Evolutionary conservation across 768 basidiomycete genomes (phyloP), one percentile per base, ranked within the genome.

Genomic region (Suillus subluteus): DNA sequence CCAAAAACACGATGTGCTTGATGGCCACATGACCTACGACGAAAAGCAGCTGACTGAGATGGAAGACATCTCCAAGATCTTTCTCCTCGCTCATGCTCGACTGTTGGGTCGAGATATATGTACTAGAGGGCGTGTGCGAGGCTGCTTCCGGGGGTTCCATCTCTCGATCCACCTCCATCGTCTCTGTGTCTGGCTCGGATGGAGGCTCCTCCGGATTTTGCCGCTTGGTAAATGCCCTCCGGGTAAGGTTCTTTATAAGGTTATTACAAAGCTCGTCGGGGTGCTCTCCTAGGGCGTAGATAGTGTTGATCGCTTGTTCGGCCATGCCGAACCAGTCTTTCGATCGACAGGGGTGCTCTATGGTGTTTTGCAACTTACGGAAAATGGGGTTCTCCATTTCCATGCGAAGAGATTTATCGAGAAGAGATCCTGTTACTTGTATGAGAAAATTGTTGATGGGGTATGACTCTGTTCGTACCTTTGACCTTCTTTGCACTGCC

Each of bases 401-500:
- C 66, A 95, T 81, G 3, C 97, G 89, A 62, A 94, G 83, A 2
- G 89, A 91, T 72, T 94, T 95, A 81, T 98, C 94, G 23, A 88
- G 81, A 9, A 98, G 84, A 0, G 96, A 98, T 5, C 96, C 94
- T 94, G 63, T 12, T 30, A 50, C 62, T 15, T 12, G 6, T 32
- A 61, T 43, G 37, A 52, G 15, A 15, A 16, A 30, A 40, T 37
- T 6, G 61, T 64, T 21, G 23, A 30, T 41, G 30, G 35, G 7
- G n/a, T 38, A 26, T 18, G 6, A 43, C 18, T n/a, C 23, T 15
- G 13, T 23, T 64, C 77, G 63, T 64, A 90, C 95, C 97, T 82
- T 99, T 99, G 67, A 99, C 88, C 75, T 99, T 99, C 82, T 99
- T 99, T 37, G 88, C 93, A 70, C 93, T 96, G 2, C 98, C 98